Percentiles rank a stretch among this genome's conserved stretches.
These are phyloP conservation scores for Coix lacrymajobi DNA, from an alignment of 176 grass and related monocot genomes.

Conservation along the genomic window DNA sequence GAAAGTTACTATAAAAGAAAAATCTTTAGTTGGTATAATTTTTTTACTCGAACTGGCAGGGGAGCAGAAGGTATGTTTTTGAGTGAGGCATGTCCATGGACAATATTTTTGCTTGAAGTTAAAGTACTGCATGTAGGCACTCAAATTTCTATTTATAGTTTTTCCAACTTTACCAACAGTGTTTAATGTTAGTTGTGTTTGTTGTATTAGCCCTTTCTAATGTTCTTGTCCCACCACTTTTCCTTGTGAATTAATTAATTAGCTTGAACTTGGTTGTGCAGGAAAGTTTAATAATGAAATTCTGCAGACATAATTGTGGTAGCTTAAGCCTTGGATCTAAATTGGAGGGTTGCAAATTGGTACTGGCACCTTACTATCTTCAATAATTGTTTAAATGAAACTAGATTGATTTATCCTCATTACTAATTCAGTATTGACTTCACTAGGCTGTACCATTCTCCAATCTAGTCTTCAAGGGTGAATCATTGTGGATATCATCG, in stretches of 20 bases:
- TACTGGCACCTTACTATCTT: slow-evolving; percentile 37
- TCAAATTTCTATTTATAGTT: neutral
- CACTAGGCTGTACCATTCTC: slow-evolving; percentile 70
- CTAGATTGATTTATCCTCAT: slow-evolving; percentile 14
- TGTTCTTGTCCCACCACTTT: neutral
- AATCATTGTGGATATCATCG: slow-evolving; percentile 68
- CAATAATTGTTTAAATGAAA: slow-evolving; percentile 16
- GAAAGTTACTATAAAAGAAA: neutral
- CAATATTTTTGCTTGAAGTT: neutral
- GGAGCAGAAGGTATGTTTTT: neutral
- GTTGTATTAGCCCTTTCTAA: slow-evolving; percentile 4
- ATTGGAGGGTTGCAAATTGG: slow-evolving; percentile 63
- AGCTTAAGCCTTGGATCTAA: slow-evolving; percentile 25
- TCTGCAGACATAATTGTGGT: slow-evolving; percentile 66
- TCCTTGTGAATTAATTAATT: slow-evolving; percentile 28
- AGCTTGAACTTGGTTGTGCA: slow-evolving; percentile 41
- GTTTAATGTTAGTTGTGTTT: neutral
- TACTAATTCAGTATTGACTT: slow-evolving; percentile 22
- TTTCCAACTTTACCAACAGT: neutral
- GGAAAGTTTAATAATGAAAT: slow-evolving; percentile 58
- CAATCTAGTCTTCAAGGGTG: slow-evolving; percentile 61
- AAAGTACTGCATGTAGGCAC: neutral
- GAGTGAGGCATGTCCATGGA: neutral
- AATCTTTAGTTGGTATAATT: neutral
- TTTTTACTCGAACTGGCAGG: neutral